Evolutionary conservation across 495 filamentous ascomycete species (phyloP), one percentile per base, ranked within the genome.

Genomic region (Podospora pseudoanserina): DNA sequence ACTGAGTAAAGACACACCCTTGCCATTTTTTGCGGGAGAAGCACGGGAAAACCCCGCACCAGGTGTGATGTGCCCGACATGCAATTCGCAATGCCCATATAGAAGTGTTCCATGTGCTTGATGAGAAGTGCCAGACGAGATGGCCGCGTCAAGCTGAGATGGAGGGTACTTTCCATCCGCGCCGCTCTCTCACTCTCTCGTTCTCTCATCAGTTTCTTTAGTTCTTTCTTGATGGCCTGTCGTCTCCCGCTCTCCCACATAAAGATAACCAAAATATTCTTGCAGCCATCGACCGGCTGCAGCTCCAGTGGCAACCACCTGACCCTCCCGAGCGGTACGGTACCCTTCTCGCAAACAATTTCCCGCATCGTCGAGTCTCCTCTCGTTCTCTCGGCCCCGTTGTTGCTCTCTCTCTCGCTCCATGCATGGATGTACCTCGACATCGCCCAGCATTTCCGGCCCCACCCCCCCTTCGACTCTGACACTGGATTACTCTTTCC

Each of bases 351-450:
- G 55, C 55, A 58, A 34, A 63, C 28, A 63, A 63, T 63, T 39
- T 39, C 30, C 34, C 60, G 27, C 26, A 34, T 32, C 27, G 19
- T 11, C n/a, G 26, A 44, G 26, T 26, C 57, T n/a, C 44, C 64
- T 65, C 64, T 65, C 64, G 64, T n/a, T 59, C 64, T 65, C 64
- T 65, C 64, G 64, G 64, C 64, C 64, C 64, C 64, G 64, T 65
- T 59, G 27, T 65, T 65, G 63, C 15, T 9, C 20, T 28, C 11
- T 20, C 60, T n/a, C 60, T 26, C 55, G 19, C 62, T 32, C 34
- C 34, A 54, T 64, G 34, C 32, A 63, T 30, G 34, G 49, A 64
- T 5, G 23, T 58, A 58, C 55, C 23, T 58, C 55, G 55, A 58
- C 55, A 49, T 49, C 13, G 55, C n/a, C n/a, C 55, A 58, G 55